Evolutionary conservation across 2,329 filamentous ascomycete species (phyloP), one percentile per base, ranked within the genome.

Genomic region (Aspergillus transmontanensis): DNA sequence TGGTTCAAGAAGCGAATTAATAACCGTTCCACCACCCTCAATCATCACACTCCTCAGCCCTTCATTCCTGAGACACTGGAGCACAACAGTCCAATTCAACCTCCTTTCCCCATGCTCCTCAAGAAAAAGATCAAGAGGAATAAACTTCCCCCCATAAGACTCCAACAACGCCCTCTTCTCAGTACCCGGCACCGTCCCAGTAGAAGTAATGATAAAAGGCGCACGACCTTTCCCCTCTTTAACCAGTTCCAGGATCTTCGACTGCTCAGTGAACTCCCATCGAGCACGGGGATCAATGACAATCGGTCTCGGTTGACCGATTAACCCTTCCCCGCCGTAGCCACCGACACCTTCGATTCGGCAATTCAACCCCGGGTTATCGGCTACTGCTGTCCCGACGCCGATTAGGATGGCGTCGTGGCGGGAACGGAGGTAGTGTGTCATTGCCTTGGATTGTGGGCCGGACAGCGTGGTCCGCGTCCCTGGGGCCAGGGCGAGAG

Each of bases 341-440:
- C 83, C 81, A 9, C 82, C 79, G 0, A 83, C 84, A 28, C 85
- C 85, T 11, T 82, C 80, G 51, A 94, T 84, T n/a, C 94, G 89
- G 73, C 92, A 95, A 76, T 96, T 97, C 59, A 98, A 82, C 5
- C 88, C 89, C 1, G 94, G 94, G 72, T 97, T 86, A 75, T 98
- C 94, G 26, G 92, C 90, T 6, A 92, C 80, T 7, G 93, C 91
- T 0, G 94, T 98, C 2, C 90, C 90, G 4, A 90, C 91, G 19
- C 94, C 94, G 43, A 98, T 84, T 30, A 96, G 84, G 69, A 98
- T 96, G 26, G 92, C 93, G 66, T 91, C 88, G 79, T 98, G 93
- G 16, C 85, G 86, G 11, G 89, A 89, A 70, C 94, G 92, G n/a
- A 98, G 86, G 75, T 91, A 92, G 77, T 98, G 94, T 0, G 94